Evolutionary conservation across 75 land plant genomes (phyloP).

Genomic region (Ceratopteris richardii): DNA sequence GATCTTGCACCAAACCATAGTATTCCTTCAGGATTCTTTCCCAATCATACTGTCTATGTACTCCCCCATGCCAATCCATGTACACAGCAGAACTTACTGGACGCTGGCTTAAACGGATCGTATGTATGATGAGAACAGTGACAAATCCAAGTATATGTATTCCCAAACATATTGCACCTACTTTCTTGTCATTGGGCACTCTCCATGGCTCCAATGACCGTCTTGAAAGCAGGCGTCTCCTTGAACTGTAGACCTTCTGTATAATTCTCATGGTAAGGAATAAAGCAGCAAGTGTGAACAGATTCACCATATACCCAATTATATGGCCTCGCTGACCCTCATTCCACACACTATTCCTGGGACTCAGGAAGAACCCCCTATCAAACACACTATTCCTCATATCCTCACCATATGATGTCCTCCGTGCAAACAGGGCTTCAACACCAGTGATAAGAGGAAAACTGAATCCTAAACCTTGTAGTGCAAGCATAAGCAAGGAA

Average conservation of each 20-base stretch:
- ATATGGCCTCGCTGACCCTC: slow-evolving; percentile 17
- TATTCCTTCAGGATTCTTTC: slow-evolving; percentile 40
- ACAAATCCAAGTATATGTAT: slow-evolving; percentile 48
- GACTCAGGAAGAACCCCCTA: no score
- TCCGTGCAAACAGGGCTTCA: slow-evolving; percentile 47
- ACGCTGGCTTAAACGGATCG: slow-evolving; percentile 4
- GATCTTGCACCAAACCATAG: slow-evolving; percentile 60
- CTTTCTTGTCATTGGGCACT: slow-evolving; percentile 46
- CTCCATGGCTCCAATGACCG: slow-evolving; percentile 38
- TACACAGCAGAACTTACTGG: neutral
- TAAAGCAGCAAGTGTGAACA: slow-evolving; percentile 43
- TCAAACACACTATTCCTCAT: no score
- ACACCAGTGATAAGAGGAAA: slow-evolving; percentile 63
- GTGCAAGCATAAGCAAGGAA: slow-evolving; percentile 61
- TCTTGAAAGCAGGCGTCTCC: slow-evolving; percentile 34
- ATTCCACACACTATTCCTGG: slow-evolving; percentile 13
- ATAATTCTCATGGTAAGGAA: slow-evolving; percentile 45
- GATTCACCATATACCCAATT: slow-evolving; percentile 47
- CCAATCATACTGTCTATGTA: slow-evolving; percentile 30
- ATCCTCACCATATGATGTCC: slow-evolving; percentile 18
- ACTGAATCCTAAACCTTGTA: slow-evolving; percentile 59
- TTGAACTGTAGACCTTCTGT: slow-evolving; percentile 59
- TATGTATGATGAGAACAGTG: slow-evolving; percentile 29
- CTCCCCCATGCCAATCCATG: slow-evolving; percentile 13
- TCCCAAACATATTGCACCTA: slow-evolving; percentile 15